phyloP scores from a whole-genome alignment of 495 filamentous ascomycete genomes.

The Xylaria castorea region DNA sequence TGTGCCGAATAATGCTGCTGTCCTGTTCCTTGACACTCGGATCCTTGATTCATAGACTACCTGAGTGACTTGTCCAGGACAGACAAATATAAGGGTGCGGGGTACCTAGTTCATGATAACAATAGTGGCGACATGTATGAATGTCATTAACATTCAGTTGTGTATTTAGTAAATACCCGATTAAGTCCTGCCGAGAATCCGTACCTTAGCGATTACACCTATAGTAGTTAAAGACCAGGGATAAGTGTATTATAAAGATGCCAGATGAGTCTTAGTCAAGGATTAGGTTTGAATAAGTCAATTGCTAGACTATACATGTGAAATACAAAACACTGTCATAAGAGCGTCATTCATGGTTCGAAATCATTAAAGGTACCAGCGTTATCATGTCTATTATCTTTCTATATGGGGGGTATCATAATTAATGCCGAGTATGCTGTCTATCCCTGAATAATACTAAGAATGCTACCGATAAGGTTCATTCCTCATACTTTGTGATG shows the following conservation, averaged over 20 bases:
- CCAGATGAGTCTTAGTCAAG: background rate
- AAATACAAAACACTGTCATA: background rate
- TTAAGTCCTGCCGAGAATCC: background rate
- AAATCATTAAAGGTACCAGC: background rate
- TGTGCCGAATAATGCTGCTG: too few species aligned
- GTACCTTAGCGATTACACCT: background rate
- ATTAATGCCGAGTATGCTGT: background rate
- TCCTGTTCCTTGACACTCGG: too few species aligned
- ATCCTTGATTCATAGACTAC: background rate
- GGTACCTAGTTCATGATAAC: background rate
- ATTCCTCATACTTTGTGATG: constrained; percentile 6
- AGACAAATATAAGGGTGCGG: background rate
- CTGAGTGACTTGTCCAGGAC: background rate
- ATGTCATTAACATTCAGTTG: background rate
- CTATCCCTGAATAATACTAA: background rate
- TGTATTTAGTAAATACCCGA: background rate
- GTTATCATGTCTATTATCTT: background rate
- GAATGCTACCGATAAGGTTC: constrained; percentile 4
- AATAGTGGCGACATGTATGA: background rate
- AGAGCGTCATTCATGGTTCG: background rate
- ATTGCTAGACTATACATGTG: background rate
- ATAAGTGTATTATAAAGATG: background rate
- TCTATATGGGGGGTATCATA: constrained; percentile 20
- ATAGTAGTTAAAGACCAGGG: background rate
- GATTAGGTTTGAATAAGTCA: background rate